Conservation (phyloP, 345 rosid species). For the Populus pruinosa region DNA sequence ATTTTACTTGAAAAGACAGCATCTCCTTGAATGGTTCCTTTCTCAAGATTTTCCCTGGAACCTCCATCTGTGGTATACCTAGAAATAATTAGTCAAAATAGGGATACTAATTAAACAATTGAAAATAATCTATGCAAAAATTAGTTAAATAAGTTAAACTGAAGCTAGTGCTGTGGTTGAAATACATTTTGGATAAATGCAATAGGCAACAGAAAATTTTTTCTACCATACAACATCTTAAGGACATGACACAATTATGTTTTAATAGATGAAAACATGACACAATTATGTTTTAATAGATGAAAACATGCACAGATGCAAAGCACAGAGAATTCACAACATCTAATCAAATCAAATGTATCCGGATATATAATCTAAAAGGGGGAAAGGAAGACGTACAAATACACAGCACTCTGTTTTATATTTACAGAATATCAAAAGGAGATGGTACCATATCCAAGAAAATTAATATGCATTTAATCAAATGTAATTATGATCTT, state of each 20-base stretch:
- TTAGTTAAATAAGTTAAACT: not conserved
- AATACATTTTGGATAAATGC: not conserved
- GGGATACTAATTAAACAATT: conserved; percentile 2
- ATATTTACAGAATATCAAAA: no score
- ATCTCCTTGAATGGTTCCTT: conserved; percentile 63
- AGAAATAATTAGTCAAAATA: conserved; percentile 14
- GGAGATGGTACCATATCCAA: not conserved
- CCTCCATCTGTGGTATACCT: conserved; percentile 99
- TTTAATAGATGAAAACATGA: no score
- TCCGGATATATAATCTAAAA: no score
- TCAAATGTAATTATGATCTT: not conserved
- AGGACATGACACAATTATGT: not conserved
- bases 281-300: no score
- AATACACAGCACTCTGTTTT: no score
- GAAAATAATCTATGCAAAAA: not conserved
- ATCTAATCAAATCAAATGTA: no score
- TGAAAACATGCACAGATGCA: no score
- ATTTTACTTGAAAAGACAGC: conserved; percentile 71
- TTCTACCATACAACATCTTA: not conserved
- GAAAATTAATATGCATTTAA: not conserved
- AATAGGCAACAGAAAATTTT: not conserved
- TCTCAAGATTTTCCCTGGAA: conserved; percentile 58
- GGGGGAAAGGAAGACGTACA: no score
- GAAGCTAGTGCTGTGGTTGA: not conserved
- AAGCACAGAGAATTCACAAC: no score